Evolutionary conservation across 2,329 filamentous ascomycete genomes (phyloP).

Genomic region (Tolypocladium inflatum): DNA sequence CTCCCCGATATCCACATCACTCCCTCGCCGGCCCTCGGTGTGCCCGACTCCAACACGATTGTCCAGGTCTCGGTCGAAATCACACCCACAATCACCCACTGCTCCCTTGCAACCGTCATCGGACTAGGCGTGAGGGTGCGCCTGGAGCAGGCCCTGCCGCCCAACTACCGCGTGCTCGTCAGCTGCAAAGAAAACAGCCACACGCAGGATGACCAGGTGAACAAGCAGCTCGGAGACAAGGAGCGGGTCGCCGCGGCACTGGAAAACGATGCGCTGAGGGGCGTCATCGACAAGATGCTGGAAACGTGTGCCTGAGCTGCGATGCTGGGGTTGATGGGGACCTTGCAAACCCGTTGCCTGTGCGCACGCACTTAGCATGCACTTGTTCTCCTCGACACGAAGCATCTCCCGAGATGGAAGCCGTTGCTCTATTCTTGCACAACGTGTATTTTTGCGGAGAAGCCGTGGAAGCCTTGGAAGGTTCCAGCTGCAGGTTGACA

Average conservation of each 20-base stretch:
- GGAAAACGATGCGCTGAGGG: constrained; percentile 85
- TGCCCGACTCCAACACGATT: constrained; percentile 42
- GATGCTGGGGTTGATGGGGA: not conserved
- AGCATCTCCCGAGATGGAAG: not conserved
- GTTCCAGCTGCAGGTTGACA: not conserved
- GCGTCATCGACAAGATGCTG: constrained; percentile 88
- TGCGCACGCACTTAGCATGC: not conserved
- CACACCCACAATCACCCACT: constrained; percentile 95
- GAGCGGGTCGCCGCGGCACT: constrained; percentile 90
- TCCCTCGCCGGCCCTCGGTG: constrained; percentile 24
- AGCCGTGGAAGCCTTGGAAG: not conserved
- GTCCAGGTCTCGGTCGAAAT: constrained; percentile 77
- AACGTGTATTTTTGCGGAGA: not conserved
- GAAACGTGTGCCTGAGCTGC: constrained; percentile 59
- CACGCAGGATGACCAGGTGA: constrained; percentile 87
- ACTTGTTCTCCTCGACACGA: not conserved
- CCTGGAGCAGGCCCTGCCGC: constrained; percentile 81
- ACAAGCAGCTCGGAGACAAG: constrained; percentile 94
- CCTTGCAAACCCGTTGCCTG: too few relatives aligned
- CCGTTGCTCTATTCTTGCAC: not conserved
- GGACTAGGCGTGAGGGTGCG: constrained; percentile 87
- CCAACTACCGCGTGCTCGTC: constrained; percentile 86
- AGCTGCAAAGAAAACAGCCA: constrained; percentile 95
- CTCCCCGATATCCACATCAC: constrained; percentile 83
- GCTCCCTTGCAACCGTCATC: constrained; percentile 91